These are phyloP conservation scores for Andalucia godoyi DNA, from an alignment of 78 protist genomes.

Conservation along the genomic window DNA sequence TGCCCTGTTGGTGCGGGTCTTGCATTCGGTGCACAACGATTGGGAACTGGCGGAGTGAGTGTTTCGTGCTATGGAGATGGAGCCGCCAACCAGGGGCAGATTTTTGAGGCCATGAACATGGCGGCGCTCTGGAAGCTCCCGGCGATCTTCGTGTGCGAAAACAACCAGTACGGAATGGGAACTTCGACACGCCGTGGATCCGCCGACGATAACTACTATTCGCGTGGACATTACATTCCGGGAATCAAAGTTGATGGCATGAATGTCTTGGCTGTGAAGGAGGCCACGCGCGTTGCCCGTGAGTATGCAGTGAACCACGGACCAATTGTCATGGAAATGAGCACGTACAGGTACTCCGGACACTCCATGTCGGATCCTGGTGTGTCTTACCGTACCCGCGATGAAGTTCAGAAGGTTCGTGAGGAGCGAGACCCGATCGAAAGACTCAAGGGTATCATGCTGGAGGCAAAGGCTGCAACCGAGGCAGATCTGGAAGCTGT, in stretches of 20 bases:
- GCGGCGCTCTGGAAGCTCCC: slow-evolving; percentile 87
- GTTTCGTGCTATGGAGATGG: slow-evolving; percentile 87
- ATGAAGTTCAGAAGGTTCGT: slow-evolving; percentile 62
- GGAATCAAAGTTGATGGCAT: slow-evolving; percentile 87
- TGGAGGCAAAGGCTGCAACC: slow-evolving; percentile 36
- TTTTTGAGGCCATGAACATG: slow-evolving; percentile 85
- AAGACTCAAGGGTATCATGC: slow-evolving; percentile 7
- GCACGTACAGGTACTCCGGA: slow-evolving; percentile 93
- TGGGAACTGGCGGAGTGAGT: background rate
- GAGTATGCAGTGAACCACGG: slow-evolving; percentile 41
- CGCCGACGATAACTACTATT: slow-evolving; percentile 72
- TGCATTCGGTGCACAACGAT: slow-evolving; percentile 31
- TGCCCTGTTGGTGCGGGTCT: slow-evolving; percentile 83
- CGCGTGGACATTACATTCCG: slow-evolving; percentile 82
- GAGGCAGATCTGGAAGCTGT: slow-evolving; percentile 65
- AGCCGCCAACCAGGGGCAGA: slow-evolving; percentile 91
- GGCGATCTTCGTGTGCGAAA: slow-evolving; percentile 73
- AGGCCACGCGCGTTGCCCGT: slow-evolving; percentile 49
- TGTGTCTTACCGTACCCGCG: slow-evolving; percentile 71
- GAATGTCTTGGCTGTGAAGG: slow-evolving; percentile 75
- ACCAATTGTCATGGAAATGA: slow-evolving; percentile 69
- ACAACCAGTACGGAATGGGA: slow-evolving; percentile 96
- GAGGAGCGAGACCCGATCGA: slow-evolving; percentile 50
- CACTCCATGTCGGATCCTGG: slow-evolving; percentile 98
- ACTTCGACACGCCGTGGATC: slow-evolving; percentile 65